Percentiles rank a stretch among this genome's conserved stretches.
These are phyloP conservation scores for Schoenoplectus triqueter DNA, from an alignment of 202 grass and related monocot genomes.

Conservation along the genomic window DNA sequence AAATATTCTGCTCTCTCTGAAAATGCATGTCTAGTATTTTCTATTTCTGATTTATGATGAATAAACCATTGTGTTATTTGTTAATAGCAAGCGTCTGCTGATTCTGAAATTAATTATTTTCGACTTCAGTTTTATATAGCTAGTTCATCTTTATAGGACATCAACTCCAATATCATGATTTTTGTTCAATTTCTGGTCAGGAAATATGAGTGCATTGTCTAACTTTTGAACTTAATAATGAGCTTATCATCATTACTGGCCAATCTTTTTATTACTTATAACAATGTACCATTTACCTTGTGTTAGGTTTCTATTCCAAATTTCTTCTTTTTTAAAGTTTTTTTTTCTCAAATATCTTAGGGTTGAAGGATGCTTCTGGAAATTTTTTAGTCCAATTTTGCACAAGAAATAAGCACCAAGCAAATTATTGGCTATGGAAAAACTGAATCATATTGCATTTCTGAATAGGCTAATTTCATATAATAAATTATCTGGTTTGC, in stretches of 20 bases:
- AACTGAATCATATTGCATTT: neutral
- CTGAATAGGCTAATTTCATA: neutral
- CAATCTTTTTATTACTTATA: neutral
- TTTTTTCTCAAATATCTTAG: neutral
- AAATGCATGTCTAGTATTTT: neutral
- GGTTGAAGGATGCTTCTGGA: neutral
- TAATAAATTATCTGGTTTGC: conserved; percentile 34
- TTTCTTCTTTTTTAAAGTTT: neutral
- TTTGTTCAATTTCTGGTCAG: neutral
- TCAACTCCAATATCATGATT: neutral
- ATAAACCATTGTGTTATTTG: neutral
- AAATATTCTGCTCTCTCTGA: neutral
- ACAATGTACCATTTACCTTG: conserved; percentile 6
- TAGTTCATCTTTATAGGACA: neutral
- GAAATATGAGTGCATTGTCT: neutral
- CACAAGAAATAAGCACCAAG: neutral
- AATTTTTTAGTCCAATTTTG: conserved; percentile 25
- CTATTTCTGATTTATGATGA: neutral
- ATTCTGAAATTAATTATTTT: conserved; percentile 5
- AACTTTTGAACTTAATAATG: neutral
- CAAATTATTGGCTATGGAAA: neutral
- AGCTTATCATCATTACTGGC: neutral
- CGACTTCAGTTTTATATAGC: neutral
- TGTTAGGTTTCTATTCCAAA: neutral
- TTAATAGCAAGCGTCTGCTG: neutral